Percentiles rank a stretch among this genome's conserved stretches.
Evolutionary conservation across 805 yeast species (phyloP).

Genomic region (Cephaloascus fragrans): DNA sequence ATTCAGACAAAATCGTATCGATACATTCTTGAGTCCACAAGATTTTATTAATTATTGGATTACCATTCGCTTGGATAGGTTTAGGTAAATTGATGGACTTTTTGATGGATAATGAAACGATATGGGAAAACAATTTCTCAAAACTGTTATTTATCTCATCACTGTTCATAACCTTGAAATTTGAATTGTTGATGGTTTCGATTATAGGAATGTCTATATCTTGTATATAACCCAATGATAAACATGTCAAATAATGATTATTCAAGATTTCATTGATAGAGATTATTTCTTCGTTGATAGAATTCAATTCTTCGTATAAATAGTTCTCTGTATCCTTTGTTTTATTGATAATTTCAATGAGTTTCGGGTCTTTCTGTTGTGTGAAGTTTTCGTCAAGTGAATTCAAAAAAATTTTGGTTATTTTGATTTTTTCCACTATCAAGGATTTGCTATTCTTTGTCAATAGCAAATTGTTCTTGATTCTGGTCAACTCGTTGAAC

Average conservation of each 20-base stretch:
- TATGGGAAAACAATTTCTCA: conserved; percentile 35
- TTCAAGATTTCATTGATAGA: conserved; percentile 15
- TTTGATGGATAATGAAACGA: conserved; percentile 37
- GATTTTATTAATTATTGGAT: neutral
- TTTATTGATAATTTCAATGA: neutral
- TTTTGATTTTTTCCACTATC: neutral
- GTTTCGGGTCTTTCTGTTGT: conserved; percentile 12
- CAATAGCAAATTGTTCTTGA: conserved; percentile 19
- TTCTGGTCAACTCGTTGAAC: conserved; percentile 13
- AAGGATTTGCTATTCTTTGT: conserved; percentile 9
- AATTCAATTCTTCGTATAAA: conserved; percentile 10
- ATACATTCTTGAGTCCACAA: conserved; percentile 30
- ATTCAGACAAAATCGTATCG: conserved; percentile 16
- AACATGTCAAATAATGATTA: conserved; percentile 33
- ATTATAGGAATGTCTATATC: conserved; percentile 20
- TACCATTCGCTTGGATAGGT: neutral
- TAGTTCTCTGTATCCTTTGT: neutral
- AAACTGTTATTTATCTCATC: too few species aligned
- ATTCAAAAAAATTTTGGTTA: neutral
- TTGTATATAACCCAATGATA: conserved; percentile 38
- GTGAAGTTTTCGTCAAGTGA: neutral
- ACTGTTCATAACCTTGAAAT: conserved; percentile 9
- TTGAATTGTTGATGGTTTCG: neutral
- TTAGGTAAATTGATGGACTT: conserved; percentile 29
- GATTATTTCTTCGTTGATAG: conserved; percentile 18